Evolutionary conservation across 1,284 basidiomycete genomes (phyloP), one percentile per base, ranked within the genome.

Genomic region (Heterobasidion parviporum): DNA sequence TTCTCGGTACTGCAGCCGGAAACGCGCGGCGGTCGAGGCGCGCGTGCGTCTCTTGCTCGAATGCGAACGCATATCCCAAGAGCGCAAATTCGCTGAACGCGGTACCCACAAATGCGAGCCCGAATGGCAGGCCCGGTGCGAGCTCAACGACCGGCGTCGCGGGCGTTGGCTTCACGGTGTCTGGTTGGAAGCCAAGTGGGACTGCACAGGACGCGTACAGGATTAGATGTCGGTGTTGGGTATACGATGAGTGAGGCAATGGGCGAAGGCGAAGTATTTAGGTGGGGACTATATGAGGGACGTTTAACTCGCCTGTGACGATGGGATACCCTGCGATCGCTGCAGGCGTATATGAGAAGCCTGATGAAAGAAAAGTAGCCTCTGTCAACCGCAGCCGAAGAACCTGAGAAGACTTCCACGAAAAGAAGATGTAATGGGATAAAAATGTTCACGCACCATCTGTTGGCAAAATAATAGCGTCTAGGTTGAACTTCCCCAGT

Each of bases 281-380:
- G 26, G 26, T 26, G 26, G 5, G 4, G 26, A 26, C 5, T 5
- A 6, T 26, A 6, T 26, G 26, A 26, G 26, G 26, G 26, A 26
- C 4, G 5, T 34, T 12, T 45, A n/a, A 44, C 64, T 52, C 50
- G 76, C 79, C 79, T 6, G 81, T 81, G 10, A 83, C 70, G 52
- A 83, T 78, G 1, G 82, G 81, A 63, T 83, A 84, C 6, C 81
- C 81, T 0, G 77, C 80, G 50, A 83, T 78, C 2, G 81, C 81
- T 73, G 65, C 54, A n/a, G 60, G 61, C 2, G 34, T 57, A 1
- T 60, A 57, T 6, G 59, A 38, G 36, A 57, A 51, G 12, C 46
- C 53, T 56, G 14, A 26, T 12, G 47, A 49, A 26, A 26, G 5
- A 26, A 26, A 26, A 6, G 26, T 6, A 26, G 4, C 26, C 5